These are phyloP conservation scores for Arthonia radiata DNA, from an alignment of 495 filamentous ascomycete genomes.

Conservation along the genomic window DNA sequence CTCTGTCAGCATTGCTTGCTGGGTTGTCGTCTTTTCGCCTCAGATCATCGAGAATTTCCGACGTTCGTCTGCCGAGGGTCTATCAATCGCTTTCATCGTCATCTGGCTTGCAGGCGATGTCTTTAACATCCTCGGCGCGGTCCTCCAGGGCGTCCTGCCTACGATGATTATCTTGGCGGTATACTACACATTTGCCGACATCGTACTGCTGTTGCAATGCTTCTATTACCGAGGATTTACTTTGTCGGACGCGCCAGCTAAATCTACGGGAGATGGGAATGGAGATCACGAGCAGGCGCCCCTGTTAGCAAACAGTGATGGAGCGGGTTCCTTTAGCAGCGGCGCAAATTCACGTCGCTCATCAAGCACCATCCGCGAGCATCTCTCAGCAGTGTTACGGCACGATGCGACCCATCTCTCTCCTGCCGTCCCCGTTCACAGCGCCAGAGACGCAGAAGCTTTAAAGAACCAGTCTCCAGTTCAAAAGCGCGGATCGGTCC, in stretches of 20 bases:
- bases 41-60: slow-evolving; percentile 93
- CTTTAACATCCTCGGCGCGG: slow-evolving; percentile 83
- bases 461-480: slow-evolving; percentile 15
- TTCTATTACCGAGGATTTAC: slow-evolving; percentile 85
- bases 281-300: slow-evolving; percentile 5
- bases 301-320: slow-evolving; percentile 7
- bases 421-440: slow-evolving; percentile 1
- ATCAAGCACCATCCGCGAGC: too few relatives aligned
- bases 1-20: slow-evolving; percentile 88
- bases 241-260: slow-evolving; percentile 25
- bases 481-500: slow-evolving; percentile 5
- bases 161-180: slow-evolving; percentile 92
- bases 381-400: too few relatives aligned
- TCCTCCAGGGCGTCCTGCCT: slow-evolving; percentile 80
- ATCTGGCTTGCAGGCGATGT: slow-evolving; percentile 86
- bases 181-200: slow-evolving; percentile 85
- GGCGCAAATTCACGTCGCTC: not conserved
- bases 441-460: slow-evolving; percentile 6
- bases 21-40: slow-evolving; percentile 93
- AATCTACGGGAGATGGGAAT: not conserved
- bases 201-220: slow-evolving; percentile 66
- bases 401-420: slow-evolving; percentile 2
- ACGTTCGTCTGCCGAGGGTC: slow-evolving; percentile 61
- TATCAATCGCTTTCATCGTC: slow-evolving; percentile 72
- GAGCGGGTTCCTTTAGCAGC: slow-evolving; percentile 1